Percentiles rank a stretch among this genome's conserved stretches.
phyloP scores from a whole-genome alignment of 331 rosid species.

The Quercus tomentella region DNA sequence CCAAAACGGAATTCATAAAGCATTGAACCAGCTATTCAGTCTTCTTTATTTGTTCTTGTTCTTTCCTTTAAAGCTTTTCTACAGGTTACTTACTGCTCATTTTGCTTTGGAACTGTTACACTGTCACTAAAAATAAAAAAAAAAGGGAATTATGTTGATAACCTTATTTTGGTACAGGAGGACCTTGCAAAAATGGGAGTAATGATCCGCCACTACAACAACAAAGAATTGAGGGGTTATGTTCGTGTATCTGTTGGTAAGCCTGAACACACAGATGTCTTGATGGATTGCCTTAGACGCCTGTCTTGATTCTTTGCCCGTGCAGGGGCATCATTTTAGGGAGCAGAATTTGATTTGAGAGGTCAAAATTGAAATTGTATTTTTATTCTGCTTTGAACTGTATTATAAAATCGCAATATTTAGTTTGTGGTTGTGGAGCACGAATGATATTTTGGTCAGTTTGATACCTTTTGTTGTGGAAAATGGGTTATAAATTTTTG shows the following conservation, averaged over 20 bases:
- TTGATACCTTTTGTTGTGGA: neutral
- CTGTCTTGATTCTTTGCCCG: conserved; percentile 11
- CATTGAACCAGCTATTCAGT: too few relatives aligned
- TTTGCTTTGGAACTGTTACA: neutral
- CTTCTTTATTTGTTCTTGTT: too few relatives aligned
- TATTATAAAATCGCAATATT: neutral
- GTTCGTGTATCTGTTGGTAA: conserved; percentile 93
- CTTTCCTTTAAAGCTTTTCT: neutral
- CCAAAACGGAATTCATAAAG: too few relatives aligned
- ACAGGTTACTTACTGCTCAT: neutral
- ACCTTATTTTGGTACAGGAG: conserved; percentile 46
- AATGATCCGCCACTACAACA: conserved; percentile 96
- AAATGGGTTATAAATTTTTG: neutral
- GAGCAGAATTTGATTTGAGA: neutral
- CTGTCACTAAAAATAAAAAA: neutral
- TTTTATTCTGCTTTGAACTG: neutral
- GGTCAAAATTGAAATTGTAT: neutral
- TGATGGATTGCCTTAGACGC: conserved; percentile 63
- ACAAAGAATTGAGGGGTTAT: conserved; percentile 81
- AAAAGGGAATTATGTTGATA: neutral
- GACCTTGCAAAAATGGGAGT: conserved; percentile 95
- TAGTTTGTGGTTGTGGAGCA: neutral
- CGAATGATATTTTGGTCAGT: neutral
- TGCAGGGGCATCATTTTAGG: neutral
- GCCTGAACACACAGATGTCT: conserved; percentile 78